phyloP scores from a whole-genome alignment of 1,284 basidiomycete species.

The Rhodofomes roseus region DNA sequence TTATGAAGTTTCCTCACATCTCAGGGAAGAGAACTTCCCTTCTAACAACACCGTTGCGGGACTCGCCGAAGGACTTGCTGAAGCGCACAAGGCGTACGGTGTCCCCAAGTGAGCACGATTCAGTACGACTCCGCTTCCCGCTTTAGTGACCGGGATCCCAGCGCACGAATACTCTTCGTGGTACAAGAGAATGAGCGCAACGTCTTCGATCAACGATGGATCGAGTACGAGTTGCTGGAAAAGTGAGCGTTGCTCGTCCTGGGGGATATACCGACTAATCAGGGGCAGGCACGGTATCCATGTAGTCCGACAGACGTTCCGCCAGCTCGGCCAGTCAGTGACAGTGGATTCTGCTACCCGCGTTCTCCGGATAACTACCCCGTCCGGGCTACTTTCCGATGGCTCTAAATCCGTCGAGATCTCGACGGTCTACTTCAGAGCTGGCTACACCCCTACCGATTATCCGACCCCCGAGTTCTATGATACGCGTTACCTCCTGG shows the following conservation, averaged over 20 bases:
- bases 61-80: constrained; percentile 74
- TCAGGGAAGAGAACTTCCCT: constrained; percentile 65
- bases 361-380: constrained; percentile 16
- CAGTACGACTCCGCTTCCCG: not conserved
- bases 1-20: constrained; percentile 52
- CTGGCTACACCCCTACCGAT: constrained; percentile 83
- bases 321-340: constrained; percentile 57
- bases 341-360: constrained; percentile 23
- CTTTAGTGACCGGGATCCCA: constrained; percentile 22
- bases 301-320: constrained; percentile 73
- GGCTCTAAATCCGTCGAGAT: constrained; percentile 24
- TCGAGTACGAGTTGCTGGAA: constrained; percentile 85
- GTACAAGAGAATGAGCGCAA: constrained; percentile 92
- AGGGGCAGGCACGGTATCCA: constrained; percentile 65
- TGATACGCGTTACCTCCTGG: constrained; percentile 71
- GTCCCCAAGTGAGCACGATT: constrained; percentile 40
- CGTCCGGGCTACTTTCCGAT: constrained; percentile 30
- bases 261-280: not conserved
- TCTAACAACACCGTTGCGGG: constrained; percentile 70
- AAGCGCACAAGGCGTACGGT: constrained; percentile 77
- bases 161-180: constrained; percentile 83
- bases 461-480: constrained; percentile 66
- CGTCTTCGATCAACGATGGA: constrained; percentile 88
- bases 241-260: constrained; percentile 39
- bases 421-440: constrained; percentile 29